Conservation (phyloP, 305 asterid genomes). For the Striga hermonthica region DNA sequence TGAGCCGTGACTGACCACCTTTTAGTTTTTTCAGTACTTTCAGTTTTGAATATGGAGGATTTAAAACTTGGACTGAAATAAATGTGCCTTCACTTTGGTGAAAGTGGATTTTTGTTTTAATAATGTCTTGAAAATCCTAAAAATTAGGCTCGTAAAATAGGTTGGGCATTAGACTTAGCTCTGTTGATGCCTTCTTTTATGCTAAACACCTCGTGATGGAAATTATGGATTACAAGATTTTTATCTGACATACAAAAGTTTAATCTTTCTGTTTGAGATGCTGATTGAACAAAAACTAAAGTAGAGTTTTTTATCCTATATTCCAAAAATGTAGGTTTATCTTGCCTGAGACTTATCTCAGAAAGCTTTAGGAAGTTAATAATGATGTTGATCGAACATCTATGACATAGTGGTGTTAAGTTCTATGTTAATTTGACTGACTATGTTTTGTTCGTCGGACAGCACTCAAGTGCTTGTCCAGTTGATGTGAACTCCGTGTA, state of each 20-base stretch:
- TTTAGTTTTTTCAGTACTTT: slow-evolving; percentile 24
- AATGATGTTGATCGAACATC: no score
- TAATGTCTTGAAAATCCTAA: neutral
- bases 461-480: no score
- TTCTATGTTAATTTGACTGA: no score
- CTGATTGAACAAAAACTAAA: neutral
- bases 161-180: no score
- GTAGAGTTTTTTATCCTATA: neutral
- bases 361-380: slow-evolving; percentile 9
- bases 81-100: neutral
- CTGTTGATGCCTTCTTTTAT: no score
- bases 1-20: slow-evolving; percentile 34
- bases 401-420: no score
- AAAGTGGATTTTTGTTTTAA: neutral
- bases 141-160: no score
- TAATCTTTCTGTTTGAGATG: slow-evolving; percentile 12
- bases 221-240: no score
- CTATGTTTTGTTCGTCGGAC: no score
- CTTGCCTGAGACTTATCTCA: slow-evolving; percentile 16
- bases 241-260: no score
- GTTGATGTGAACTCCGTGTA: no score
- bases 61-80: neutral
- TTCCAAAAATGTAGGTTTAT: slow-evolving; percentile 11
- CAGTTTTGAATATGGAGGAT: slow-evolving; percentile 7
- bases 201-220: no score